Percentiles rank a stretch among this genome's conserved stretches.
Conservation (phyloP, 176 grass and related monocot genomes). For the Ensete ventricosum region DNA sequence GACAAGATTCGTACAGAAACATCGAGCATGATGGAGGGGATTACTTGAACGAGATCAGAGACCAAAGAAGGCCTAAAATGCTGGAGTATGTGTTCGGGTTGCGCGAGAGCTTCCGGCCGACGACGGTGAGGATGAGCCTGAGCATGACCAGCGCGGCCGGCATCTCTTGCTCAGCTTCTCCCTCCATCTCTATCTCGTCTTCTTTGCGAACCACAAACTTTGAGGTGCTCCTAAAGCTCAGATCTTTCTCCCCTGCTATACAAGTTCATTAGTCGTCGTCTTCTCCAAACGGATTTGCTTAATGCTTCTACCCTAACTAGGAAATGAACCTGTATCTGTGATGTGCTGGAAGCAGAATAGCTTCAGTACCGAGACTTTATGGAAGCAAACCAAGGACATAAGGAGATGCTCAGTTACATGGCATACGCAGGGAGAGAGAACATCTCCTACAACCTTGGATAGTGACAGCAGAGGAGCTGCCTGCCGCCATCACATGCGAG, state of each 20-base stretch:
- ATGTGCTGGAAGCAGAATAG: too few relatives aligned
- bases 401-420: too few relatives aligned
- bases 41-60: conserved; percentile 36
- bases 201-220: conserved; percentile 18
- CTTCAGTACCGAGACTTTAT: too few relatives aligned
- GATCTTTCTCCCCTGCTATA: conserved; percentile 23
- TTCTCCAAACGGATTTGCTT: too few relatives aligned
- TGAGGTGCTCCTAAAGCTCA: conserved; percentile 31
- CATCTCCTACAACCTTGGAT: background rate
- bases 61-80: conserved; percentile 34
- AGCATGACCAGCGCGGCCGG: conserved; percentile 29
- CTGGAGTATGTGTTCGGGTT: conserved; percentile 40
- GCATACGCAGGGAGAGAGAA: too few relatives aligned
- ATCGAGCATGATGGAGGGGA: too few relatives aligned
- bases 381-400: too few relatives aligned
- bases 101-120: conserved; percentile 32
- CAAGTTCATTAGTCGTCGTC: background rate
- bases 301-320: too few relatives aligned
- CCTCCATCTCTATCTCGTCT: conserved; percentile 4
- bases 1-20: too few relatives aligned
- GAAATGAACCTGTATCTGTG: too few relatives aligned
- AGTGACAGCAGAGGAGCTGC: background rate
- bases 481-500: background rate
- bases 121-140: conserved; percentile 25
- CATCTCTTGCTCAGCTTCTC: conserved; percentile 19